Conservation (phyloP, 352 stramenopile genomes). For the Hyaloperonospora arabidopsidis region DNA sequence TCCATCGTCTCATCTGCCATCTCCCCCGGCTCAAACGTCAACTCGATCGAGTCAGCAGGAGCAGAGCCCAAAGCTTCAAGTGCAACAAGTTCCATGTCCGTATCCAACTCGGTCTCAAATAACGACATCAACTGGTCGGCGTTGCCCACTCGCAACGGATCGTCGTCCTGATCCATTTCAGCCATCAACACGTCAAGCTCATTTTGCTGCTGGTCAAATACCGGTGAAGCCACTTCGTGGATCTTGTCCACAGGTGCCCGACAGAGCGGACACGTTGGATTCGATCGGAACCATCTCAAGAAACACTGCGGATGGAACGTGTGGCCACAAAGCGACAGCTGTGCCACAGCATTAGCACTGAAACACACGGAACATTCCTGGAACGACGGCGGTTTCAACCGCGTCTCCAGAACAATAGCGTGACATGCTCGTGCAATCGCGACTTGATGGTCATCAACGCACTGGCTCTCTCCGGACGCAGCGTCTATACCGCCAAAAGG, state of each 20-base stretch:
- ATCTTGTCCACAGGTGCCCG: constrained; percentile 54
- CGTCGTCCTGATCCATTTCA: constrained; percentile 51
- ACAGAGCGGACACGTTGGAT: constrained; percentile 69
- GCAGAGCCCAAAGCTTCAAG: constrained; percentile 41
- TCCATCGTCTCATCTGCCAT: constrained; percentile 24
- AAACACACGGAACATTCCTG: constrained; percentile 72
- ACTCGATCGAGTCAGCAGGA: constrained; percentile 2
- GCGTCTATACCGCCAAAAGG: too few species aligned
- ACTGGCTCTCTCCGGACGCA: constrained; percentile 1
- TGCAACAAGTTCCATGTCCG: constrained; percentile 61
- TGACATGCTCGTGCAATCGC: constrained; percentile 56
- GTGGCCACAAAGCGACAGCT: constrained; percentile 61
- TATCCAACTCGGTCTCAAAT: constrained; percentile 43
- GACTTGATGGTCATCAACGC: constrained; percentile 55
- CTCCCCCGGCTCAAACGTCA: constrained; percentile 12
- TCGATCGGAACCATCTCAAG: constrained; percentile 66
- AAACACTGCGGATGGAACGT: constrained; percentile 79
- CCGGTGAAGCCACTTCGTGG: constrained; percentile 43
- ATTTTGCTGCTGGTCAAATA: constrained; percentile 41
- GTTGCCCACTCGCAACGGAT: constrained; percentile 23
- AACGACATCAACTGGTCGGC: constrained; percentile 46
- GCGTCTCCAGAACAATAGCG: constrained; percentile 39
- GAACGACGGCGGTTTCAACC: constrained; percentile 44
- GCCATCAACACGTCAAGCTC: constrained; percentile 75
- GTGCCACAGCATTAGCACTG: constrained; percentile 56